Evolutionary conservation across 2,329 filamentous ascomycete species (phyloP).

Genomic region (Claviceps maximensis): DNA sequence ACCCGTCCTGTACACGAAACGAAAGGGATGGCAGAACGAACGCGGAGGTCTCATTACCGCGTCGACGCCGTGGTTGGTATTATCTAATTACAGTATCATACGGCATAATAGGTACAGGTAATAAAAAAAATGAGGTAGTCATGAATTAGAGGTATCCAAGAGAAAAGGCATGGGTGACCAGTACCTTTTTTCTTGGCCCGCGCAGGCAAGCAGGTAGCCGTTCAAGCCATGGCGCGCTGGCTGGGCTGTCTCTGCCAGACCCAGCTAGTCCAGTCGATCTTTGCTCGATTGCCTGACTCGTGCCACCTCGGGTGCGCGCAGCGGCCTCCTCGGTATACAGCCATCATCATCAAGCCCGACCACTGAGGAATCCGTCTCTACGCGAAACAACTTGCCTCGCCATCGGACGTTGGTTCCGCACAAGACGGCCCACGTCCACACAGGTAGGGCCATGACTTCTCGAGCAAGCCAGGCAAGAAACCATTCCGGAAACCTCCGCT

Average conservation of each 20-base stretch:
- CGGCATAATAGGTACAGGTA: no score
- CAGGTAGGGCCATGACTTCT: conserved; percentile 69
- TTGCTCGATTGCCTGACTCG: conserved; percentile 12
- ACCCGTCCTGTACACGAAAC: no score
- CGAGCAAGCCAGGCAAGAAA: conserved; percentile 71
- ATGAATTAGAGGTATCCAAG: no score
- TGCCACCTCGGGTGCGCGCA: conserved; percentile 12
- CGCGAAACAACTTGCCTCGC: conserved; percentile 71
- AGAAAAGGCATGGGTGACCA: no score
- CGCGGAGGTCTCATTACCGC: no score
- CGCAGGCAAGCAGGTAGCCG: no score
- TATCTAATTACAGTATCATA: no score
- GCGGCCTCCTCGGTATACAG: conserved; percentile 1
- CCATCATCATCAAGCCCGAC: conserved; percentile 20
- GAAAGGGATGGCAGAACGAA: no score
- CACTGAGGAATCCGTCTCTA: conserved; percentile 75
- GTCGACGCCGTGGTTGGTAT: no score
- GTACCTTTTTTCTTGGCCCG: no score
- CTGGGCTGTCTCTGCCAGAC: no score
- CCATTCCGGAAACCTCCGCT: conserved; percentile 57
- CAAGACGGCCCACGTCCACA: conserved; percentile 83
- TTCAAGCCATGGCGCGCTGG: not conserved
- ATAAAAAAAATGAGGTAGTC: no score
- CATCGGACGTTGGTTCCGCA: conserved; percentile 81
- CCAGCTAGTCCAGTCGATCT: conserved; percentile 13